phyloP scores from a whole-genome alignment of 345 rosid species.

The Gynandropsis gynandra region DNA sequence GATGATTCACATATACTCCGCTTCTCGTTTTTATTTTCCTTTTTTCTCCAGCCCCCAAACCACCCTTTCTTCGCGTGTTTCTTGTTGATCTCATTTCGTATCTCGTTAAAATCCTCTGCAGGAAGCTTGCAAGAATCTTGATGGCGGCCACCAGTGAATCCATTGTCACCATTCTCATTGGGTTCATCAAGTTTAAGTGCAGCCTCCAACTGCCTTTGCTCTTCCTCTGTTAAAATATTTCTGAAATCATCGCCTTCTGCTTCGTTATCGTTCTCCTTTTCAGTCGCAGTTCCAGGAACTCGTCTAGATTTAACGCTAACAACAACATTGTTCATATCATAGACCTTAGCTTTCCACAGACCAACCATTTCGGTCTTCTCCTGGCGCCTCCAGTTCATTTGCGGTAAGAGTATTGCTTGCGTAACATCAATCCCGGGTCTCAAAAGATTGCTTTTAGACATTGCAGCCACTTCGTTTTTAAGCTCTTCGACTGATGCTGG shows the following conservation, averaged over 20 bases:
- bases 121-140: constrained; percentile 66
- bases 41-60: constrained; percentile 94
- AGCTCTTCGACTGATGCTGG: constrained; percentile 80
- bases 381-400: constrained; percentile 88
- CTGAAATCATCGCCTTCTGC: constrained; percentile 60
- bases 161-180: constrained; percentile 48
- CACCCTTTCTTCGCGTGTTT: constrained; percentile 90
- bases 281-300: constrained; percentile 81
- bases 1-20: constrained; percentile 58
- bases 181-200: constrained; percentile 74
- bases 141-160: constrained; percentile 42
- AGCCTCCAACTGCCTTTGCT: constrained; percentile 78
- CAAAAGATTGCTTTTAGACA: constrained; percentile 86
- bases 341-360: constrained; percentile 85
- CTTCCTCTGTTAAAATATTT: constrained; percentile 76
- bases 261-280: constrained; percentile 72
- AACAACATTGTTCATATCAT: constrained; percentile 96
- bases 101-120: constrained; percentile 37
- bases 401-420: constrained; percentile 82
- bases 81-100: constrained; percentile 38
- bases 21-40: constrained; percentile 56
- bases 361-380: constrained; percentile 91
- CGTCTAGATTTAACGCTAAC: constrained; percentile 87
- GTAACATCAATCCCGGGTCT: constrained; percentile 97
- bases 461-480: constrained; percentile 75